These are phyloP conservation scores for Paramecium bursaria DNA, from an alignment of 73 alveolate species.

Conservation along the genomic window DNA sequence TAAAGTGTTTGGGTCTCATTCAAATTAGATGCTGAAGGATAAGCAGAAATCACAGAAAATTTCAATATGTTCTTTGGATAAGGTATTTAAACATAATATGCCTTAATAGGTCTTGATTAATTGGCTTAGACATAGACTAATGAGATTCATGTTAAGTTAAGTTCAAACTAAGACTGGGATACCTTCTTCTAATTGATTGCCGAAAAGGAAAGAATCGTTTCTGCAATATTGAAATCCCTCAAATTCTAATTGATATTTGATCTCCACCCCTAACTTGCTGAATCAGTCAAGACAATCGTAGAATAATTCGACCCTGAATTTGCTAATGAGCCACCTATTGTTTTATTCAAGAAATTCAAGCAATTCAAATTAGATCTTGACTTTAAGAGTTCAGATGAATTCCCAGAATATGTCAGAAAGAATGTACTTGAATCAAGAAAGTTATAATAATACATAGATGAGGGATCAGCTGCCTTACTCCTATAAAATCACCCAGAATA, in stretches of 20 bases:
- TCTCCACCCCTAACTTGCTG: not conserved
- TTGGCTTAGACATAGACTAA: constrained; percentile 40
- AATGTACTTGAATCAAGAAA: constrained; percentile 11
- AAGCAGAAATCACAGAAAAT: constrained; percentile 3
- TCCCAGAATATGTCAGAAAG: constrained; percentile 40
- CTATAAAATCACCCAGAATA: too few relatives aligned
- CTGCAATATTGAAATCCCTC: constrained; percentile 29
- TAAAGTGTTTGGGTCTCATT: constrained; percentile 10
- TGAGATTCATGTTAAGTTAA: not conserved
- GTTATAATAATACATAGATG: not conserved
- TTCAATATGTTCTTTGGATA: constrained; percentile 45
- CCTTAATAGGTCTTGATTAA: constrained; percentile 9
- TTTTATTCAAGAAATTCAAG: constrained; percentile 16
- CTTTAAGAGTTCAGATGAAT: constrained; percentile 40
- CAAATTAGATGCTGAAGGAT: not conserved
- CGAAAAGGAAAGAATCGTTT: constrained; percentile 40
- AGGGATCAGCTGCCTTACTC: constrained; percentile 13
- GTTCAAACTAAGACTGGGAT: constrained; percentile 14
- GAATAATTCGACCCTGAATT: constrained; percentile 40
- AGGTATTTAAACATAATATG: constrained; percentile 23
- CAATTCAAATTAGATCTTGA: constrained; percentile 30
- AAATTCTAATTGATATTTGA: constrained; percentile 5
- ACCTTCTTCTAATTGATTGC: not conserved
- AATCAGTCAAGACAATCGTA: not conserved
- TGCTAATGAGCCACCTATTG: constrained; percentile 28